Conservation (phyloP, 2,329 filamentous ascomycete genomes). For the Epichloe bromicola region DNA sequence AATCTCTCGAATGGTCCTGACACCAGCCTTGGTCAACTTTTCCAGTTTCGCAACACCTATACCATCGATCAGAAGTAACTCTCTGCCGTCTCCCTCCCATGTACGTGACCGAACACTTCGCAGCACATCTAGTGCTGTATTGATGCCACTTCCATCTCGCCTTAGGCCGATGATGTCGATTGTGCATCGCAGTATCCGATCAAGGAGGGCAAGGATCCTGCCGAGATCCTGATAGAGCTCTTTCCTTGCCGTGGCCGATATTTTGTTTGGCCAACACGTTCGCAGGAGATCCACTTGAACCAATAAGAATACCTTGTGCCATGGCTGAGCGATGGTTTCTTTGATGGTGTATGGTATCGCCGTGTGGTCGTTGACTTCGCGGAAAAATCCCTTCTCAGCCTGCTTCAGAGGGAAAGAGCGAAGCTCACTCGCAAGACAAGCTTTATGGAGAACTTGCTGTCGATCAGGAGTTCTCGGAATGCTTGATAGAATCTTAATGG, state of each 20-base stretch:
- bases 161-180: constrained; percentile 25
- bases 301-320: constrained; percentile 65
- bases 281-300: constrained; percentile 58
- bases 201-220: constrained; percentile 21
- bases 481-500: constrained; percentile 18
- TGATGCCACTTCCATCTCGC: constrained; percentile 51
- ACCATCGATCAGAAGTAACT: constrained; percentile 71
- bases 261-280: constrained; percentile 44
- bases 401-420: constrained; percentile 22
- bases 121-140: constrained; percentile 62
- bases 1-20: constrained; percentile 60
- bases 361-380: constrained; percentile 25
- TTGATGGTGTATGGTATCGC: constrained; percentile 24
- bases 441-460: constrained; percentile 23
- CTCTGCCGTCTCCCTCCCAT: constrained; percentile 73
- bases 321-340: constrained; percentile 38
- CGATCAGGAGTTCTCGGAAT: constrained; percentile 16
- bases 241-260: constrained; percentile 19
- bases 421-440: constrained; percentile 25
- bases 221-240: constrained; percentile 19
- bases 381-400: constrained; percentile 23
- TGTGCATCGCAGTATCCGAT: constrained; percentile 23
- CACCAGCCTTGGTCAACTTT: constrained; percentile 57
- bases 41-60: constrained; percentile 65
- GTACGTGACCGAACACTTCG: constrained; percentile 60